A percentile compares a stretch with the other conserved stretches of the same genome.
Evolutionary conservation across 2,329 filamentous ascomycete species (phyloP).

Genomic region (Leptographium radiaticola): DNA sequence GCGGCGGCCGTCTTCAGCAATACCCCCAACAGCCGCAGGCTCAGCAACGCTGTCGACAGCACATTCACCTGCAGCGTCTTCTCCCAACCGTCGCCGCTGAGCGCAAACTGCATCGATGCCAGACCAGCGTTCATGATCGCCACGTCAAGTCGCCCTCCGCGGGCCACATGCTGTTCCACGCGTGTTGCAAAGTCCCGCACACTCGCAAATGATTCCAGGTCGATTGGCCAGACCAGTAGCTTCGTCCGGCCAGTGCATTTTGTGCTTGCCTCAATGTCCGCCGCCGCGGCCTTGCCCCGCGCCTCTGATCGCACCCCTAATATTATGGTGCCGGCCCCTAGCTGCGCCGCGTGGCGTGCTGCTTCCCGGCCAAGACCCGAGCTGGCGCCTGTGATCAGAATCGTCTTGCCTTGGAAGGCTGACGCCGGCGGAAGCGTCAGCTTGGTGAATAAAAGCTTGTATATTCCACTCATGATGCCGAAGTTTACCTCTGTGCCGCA

Average conservation of each 20-base stretch:
- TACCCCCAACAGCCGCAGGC: slow-evolving; percentile 24
- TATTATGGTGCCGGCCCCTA: slow-evolving; percentile 19
- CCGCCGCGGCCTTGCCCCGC: slow-evolving; percentile 22
- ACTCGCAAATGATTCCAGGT: slow-evolving; percentile 28
- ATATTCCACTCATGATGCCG: slow-evolving; percentile 3
- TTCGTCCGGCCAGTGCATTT: not conserved
- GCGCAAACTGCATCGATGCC: not conserved
- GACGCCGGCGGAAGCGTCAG: slow-evolving; percentile 2
- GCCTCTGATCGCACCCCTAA: slow-evolving; percentile 18
- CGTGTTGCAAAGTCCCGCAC: slow-evolving; percentile 16
- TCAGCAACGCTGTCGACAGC: slow-evolving; percentile 27
- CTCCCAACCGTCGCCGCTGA: slow-evolving; percentile 23
- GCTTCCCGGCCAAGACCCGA: slow-evolving; percentile 22
- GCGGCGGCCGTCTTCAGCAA: slow-evolving; percentile 11
- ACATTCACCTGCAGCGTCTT: slow-evolving; percentile 27
- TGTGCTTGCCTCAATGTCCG: slow-evolving; percentile 18
- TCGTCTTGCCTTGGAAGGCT: slow-evolving; percentile 6
- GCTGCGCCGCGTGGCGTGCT: slow-evolving; percentile 18
- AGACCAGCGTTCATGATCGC: slow-evolving; percentile 5
- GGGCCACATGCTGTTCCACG: slow-evolving; percentile 6
- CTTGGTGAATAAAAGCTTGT: slow-evolving; percentile 2
- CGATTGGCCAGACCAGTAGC: slow-evolving; percentile 31
- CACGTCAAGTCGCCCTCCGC: not conserved
- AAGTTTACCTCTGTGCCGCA: no score
- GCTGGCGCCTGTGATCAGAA: slow-evolving; percentile 23